Conservation (phyloP, 2,329 filamentous ascomycete species). For the Trichoderma simmonsii region DNA sequence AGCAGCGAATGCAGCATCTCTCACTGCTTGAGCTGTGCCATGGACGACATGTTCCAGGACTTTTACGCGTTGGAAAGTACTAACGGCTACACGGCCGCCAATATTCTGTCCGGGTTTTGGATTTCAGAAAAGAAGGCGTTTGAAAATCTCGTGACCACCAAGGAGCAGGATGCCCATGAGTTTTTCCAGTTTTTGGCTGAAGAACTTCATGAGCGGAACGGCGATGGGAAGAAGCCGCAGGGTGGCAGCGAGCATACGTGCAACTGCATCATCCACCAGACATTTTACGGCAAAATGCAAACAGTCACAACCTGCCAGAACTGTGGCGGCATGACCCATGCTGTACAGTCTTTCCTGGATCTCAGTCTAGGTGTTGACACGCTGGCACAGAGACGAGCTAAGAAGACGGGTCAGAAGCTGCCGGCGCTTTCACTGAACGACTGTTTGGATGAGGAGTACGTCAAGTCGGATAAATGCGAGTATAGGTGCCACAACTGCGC, state of each 20-base stretch:
- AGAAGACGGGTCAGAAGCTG: constrained; percentile 50
- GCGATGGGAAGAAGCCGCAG: constrained; percentile 62
- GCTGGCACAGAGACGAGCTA: constrained; percentile 62
- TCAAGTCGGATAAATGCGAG: constrained; percentile 80
- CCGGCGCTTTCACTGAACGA: constrained; percentile 55
- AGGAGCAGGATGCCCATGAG: constrained; percentile 95
- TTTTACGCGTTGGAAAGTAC: constrained; percentile 72
- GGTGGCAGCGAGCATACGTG: constrained; percentile 63
- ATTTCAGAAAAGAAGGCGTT: constrained; percentile 72
- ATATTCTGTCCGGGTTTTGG: constrained; percentile 87
- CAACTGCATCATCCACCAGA: constrained; percentile 88
- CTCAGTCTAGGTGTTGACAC: constrained; percentile 83
- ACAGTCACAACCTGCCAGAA: constrained; percentile 88
- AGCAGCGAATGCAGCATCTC: constrained; percentile 65
- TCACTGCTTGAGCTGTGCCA: constrained; percentile 66
- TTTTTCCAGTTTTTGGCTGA: constrained; percentile 96
- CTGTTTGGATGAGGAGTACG: constrained; percentile 83
- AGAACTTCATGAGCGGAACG: constrained; percentile 81
- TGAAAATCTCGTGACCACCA: constrained; percentile 79
- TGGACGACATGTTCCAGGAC: constrained; percentile 72
- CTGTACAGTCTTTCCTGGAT: constrained; percentile 86
- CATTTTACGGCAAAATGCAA: constrained; percentile 88
- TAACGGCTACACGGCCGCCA: constrained; percentile 86
- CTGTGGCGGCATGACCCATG: constrained; percentile 77
- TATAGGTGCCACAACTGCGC: constrained; percentile 84